Percentiles rank a stretch among this genome's conserved stretches.
Evolutionary conservation across 805 yeast genomes (phyloP).

Genomic region (Metschnikowia santaceciliae): DNA sequence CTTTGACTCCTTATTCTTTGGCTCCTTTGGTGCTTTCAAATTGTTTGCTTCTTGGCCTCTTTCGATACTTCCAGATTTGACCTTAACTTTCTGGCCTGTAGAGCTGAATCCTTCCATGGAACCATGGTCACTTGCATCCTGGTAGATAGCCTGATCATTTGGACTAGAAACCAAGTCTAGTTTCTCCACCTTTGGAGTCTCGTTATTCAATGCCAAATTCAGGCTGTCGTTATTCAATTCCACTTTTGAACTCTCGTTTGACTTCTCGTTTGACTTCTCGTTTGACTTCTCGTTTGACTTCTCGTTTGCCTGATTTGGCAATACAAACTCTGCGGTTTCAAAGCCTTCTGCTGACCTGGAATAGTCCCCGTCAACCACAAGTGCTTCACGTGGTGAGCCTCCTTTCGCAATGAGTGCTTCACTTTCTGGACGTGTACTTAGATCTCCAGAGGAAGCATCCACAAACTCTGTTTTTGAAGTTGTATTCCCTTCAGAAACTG

Average conservation of each 20-base stretch:
- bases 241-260: too few species aligned
- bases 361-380: background rate
- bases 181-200: too few species aligned
- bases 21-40: conserved; percentile 2
- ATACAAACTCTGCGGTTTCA: background rate
- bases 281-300: background rate
- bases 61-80: background rate
- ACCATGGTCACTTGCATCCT: too few species aligned
- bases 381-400: background rate
- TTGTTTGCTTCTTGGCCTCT: background rate
- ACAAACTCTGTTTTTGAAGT: background rate
- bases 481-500: background rate
- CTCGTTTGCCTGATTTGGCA: background rate
- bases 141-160: background rate
- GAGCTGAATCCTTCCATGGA: background rate
- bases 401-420: background rate
- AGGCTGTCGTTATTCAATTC: too few species aligned
- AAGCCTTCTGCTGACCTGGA: background rate
- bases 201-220: too few species aligned
- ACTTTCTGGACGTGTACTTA: background rate
- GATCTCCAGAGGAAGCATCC: background rate
- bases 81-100: background rate
- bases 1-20: background rate
- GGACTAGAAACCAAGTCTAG: too few species aligned
- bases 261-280: too few species aligned